Base-by-base conservation (phyloP, 345 rosid genomes). In the Eucalyptus curtisii region DNA sequence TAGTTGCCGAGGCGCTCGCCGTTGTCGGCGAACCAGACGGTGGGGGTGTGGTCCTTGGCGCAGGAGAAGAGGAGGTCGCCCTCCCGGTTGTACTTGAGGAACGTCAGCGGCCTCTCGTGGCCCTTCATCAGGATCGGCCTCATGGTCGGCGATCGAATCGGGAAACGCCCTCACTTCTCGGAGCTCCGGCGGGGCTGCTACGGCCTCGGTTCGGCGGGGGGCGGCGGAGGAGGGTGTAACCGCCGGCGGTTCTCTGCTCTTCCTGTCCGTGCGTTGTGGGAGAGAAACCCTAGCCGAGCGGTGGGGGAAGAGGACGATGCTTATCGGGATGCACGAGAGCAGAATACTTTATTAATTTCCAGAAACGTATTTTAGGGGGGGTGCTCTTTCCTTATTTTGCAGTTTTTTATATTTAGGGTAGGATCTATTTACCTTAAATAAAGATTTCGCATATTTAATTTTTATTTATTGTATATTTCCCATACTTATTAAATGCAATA, bases 121-220 rank as follows among this genome's bases (percentile, higher is more conserved):
- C 99, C 99, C 92, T 96, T 97, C 98, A 98, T 96, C 95, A 97
- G 89, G 19, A 96, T 98, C 86, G 99, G 99, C 90, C 99, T 94
- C 99, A 97, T 98, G 88, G 88, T 80, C 22, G 82, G 22, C 82
- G 82, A 37, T 76, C 22, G 82, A 22, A 76, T 20, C 82, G 82
- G 82, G 0, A 22, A 76, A 76, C 82, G 82, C 82, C 47, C 42
- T 11, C 82, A 2, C 45, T 40, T 37, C 27, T 37, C 16, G 68
- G 68, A 61, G 68, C 15, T 61, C 57, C 57, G 57, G 57, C 57
- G 57, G 57, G 25, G 57, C 57, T 52, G 57, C 57, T 52, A 52
- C 57, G 57, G 57, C 57, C 25, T 52, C 57, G 57, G 20, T 52
- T 52, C 57, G 57, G 10, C 4, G 57, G 10, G 55, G 57, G 57